These are phyloP conservation scores for Ganoderma leucocontextum DNA, from an alignment of 1,284 basidiomycete species.

Conservation along the genomic window DNA sequence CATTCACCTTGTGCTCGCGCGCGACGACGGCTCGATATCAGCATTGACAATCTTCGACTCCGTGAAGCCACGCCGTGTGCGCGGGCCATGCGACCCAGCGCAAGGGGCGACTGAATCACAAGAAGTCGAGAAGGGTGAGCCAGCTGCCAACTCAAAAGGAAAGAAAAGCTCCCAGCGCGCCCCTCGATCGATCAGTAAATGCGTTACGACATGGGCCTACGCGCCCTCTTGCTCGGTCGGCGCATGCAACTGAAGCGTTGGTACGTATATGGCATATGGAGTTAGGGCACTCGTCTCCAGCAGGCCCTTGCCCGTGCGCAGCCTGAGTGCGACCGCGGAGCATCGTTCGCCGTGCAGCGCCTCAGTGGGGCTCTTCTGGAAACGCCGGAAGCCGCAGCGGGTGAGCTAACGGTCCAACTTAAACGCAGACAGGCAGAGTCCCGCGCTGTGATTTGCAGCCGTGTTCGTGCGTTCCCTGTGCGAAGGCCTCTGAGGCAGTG, in stretches of 20 bases:
- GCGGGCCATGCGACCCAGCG: background rate
- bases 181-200: conserved; percentile 2
- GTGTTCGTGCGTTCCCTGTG: background rate
- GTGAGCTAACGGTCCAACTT: conserved; percentile 1
- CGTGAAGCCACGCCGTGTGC: conserved; percentile 12
- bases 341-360: conserved; percentile 1
- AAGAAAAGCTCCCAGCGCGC: conserved; percentile 4
- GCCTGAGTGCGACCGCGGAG: conserved; percentile 11
- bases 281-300: background rate
- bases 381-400: background rate
- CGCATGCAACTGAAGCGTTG: background rate
- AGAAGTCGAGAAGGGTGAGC: conserved; percentile 4
- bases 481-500: conserved; percentile 3
- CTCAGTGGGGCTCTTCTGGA: conserved; percentile 7
- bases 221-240: background rate
- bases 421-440: background rate
- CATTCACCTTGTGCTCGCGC: background rate
- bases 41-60: conserved; percentile 9
- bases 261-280: background rate
- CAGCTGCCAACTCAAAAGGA: conserved; percentile 1
- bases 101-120: background rate
- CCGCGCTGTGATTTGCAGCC: conserved; percentile 12
- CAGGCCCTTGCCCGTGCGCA: conserved; percentile 1
- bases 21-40: conserved; percentile 9
- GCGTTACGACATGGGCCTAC: conserved; percentile 8